Evolutionary conservation across 441 rosid genomes (phyloP), one percentile per base, ranked within the genome.

Genomic region (Gossypium armourianum): DNA sequence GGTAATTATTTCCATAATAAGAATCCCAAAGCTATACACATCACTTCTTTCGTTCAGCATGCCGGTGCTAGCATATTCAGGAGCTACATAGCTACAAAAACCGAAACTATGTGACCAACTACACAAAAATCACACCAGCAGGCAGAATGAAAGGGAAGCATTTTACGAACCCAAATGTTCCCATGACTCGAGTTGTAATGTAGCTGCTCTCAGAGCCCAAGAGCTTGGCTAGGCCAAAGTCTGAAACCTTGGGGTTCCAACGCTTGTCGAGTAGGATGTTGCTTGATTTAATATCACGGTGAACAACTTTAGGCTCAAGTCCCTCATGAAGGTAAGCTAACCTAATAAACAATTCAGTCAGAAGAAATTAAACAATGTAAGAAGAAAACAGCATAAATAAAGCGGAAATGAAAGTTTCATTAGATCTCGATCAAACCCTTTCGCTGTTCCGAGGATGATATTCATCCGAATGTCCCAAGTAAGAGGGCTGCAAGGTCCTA

Each of bases 121-220:
- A 19, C 29, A 50, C 69, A 28, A 72, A 21, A 32, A 53, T 23
- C 28, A 45, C 23, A 1, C 10, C 5, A 3, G 1, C n/a, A 28
- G 19, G 15, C 4, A 28, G 12, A 54, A 4, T 19, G 50, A 73
- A 29, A 60, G 45, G 16, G 53, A 49, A 29, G 55, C n/a, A 59
- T 13, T 62, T 4, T 28, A 79, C 86, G 12, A 55, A 87, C 92
- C 92, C 92, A 21, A 87, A 87, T 50, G 92, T 87, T 68, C 92
- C 92, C 92, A 87, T 87, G 32, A 87, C 92, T 40, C 92, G 87
- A 16, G 92, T 87, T n/a, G 92, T 87, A 60, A 86, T 83, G 70
- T 86, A 84, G 66, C 87, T 87, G 49, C 72, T 67, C 68, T 84
- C 92, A 0, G 90, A 83, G 58, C 85, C 84, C n/a, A 87, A 75